Evolutionary conservation across 768 basidiomycete genomes (phyloP).

Genomic region (Imleria badia): DNA sequence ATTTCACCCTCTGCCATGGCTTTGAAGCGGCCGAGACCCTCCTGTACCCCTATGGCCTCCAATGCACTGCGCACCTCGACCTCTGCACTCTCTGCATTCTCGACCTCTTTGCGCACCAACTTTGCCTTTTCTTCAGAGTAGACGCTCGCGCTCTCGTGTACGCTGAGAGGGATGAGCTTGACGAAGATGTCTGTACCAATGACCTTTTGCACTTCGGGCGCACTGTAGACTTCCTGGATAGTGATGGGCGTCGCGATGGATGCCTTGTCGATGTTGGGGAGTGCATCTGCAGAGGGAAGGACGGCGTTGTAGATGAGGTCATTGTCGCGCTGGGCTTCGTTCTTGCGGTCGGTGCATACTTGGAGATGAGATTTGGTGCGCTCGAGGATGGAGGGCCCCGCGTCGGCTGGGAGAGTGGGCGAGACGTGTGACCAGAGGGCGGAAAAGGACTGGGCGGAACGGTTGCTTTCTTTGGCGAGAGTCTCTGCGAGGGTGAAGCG

Average conservation of each 20-base stretch:
- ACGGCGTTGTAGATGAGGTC: conserved; percentile 97
- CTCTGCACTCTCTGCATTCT: conserved; percentile 82
- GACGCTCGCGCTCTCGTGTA: conserved; percentile 93
- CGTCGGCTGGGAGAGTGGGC: conserved; percentile 84
- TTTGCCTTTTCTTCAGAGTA: conserved; percentile 99
- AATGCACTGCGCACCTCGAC: conserved; percentile 75
- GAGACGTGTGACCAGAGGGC: conserved; percentile 71
- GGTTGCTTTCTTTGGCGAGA: conserved; percentile 80
- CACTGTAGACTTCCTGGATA: conserved; percentile 92
- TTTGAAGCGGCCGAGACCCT: conserved; percentile 64
- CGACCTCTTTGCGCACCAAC: conserved; percentile 82
- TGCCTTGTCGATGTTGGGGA: conserved; percentile 82
- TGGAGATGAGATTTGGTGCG: conserved; percentile 82
- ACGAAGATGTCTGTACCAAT: conserved; percentile 92
- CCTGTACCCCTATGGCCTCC: conserved; percentile 79
- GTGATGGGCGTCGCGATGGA: conserved; percentile 79
- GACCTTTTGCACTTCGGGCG: conserved; percentile 89
- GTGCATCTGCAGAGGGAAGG: conserved; percentile 72
- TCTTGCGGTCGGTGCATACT: conserved; percentile 71
- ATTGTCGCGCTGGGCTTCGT: conserved; percentile 83
- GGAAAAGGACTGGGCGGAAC: conserved; percentile 65
- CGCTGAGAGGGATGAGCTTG: conserved; percentile 84
- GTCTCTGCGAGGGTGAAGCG: conserved; percentile 76
- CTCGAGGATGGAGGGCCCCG: conserved; percentile 74
- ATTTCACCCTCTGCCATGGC: conserved; percentile 68